Evolutionary conservation across 257 asterid species (phyloP).

Genomic region (Capsicum rhomboideum): DNA sequence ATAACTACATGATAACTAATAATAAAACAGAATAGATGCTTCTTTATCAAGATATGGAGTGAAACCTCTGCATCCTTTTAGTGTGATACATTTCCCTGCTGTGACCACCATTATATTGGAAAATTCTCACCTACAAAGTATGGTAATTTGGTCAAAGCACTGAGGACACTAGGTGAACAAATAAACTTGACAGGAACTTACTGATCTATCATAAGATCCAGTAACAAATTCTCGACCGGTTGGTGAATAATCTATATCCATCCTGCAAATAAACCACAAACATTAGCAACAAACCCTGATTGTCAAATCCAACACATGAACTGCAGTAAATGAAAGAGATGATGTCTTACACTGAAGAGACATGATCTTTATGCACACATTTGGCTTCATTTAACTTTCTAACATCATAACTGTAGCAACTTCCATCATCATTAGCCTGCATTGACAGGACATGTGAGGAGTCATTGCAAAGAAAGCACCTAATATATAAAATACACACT

Average conservation of each 20-base stretch:
- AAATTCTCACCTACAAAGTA: conserved; percentile 72
- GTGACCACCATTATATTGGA: conserved; percentile 88
- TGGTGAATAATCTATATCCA: conserved; percentile 98
- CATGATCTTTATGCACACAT: conserved; percentile 89
- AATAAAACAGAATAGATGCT: background rate
- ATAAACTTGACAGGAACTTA: conserved; percentile 28
- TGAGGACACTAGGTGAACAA: background rate
- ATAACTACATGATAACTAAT: background rate
- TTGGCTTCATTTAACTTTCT: conserved; percentile 78
- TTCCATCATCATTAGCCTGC: conserved; percentile 94
- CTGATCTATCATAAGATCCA: conserved; percentile 96
- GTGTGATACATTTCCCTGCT: conserved; percentile 95
- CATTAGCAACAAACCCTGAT: background rate
- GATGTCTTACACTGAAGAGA: conserved; percentile 79
- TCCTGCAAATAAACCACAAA: conserved; percentile 34
- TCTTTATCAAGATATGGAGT: background rate
- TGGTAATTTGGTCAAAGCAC: background rate
- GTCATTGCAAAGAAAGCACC: background rate
- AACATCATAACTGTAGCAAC: conserved; percentile 83
- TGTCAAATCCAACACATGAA: background rate
- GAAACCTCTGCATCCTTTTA: conserved; percentile 97
- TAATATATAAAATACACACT: background rate
- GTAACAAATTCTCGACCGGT: conserved; percentile 98
- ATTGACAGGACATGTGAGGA: background rate
- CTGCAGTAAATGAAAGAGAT: background rate